These are phyloP conservation scores for Fusarium floridanum DNA, from an alignment of 2,329 filamentous ascomycete species.

Conservation along the genomic window DNA sequence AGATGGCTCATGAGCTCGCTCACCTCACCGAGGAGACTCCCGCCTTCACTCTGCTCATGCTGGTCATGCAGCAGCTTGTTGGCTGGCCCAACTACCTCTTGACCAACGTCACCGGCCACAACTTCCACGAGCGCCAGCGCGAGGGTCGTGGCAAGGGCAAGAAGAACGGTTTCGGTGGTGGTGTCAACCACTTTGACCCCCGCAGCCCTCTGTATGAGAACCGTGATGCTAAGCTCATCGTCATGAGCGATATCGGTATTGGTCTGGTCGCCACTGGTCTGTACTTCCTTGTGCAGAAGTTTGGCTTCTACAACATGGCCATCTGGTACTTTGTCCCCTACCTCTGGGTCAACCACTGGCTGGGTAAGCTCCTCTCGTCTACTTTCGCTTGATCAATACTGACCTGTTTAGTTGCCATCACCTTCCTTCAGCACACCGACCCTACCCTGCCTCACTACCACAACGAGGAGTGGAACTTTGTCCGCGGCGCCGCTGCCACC, in stretches of 20 bases:
- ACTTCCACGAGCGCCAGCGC: conserved; percentile 89
- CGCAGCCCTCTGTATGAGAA: conserved; percentile 90
- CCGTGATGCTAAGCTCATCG: conserved; percentile 88
- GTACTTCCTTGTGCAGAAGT: conserved; percentile 78
- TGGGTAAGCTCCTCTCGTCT: conserved; percentile 73
- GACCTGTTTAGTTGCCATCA: conserved; percentile 86
- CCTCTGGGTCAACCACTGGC: conserved; percentile 99
- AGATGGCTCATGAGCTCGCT: conserved; percentile 81
- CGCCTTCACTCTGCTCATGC: conserved; percentile 79
- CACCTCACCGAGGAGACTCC: conserved; percentile 97
- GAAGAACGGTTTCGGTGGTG: conserved; percentile 81
- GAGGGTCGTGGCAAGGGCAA: conserved; percentile 96
- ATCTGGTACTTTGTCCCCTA: conserved; percentile 98
- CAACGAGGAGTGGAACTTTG: conserved; percentile 88
- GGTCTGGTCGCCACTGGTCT: conserved; percentile 72
- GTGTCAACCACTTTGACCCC: conserved; percentile 96
- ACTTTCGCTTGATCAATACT: conserved; percentile 8
- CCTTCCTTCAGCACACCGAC: conserved; percentile 97
- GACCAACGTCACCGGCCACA: conserved; percentile 95
- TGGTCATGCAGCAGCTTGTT: conserved; percentile 87
- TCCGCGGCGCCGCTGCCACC: conserved; percentile 92
- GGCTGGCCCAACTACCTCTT: conserved; percentile 95
- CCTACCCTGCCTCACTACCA: conserved; percentile 94
- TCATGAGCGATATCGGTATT: conserved; percentile 88
- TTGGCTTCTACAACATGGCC: conserved; percentile 86